These are phyloP conservation scores for Trichoderma lentiforme DNA, from an alignment of 2,329 filamentous ascomycete species.

Conservation along the genomic window DNA sequence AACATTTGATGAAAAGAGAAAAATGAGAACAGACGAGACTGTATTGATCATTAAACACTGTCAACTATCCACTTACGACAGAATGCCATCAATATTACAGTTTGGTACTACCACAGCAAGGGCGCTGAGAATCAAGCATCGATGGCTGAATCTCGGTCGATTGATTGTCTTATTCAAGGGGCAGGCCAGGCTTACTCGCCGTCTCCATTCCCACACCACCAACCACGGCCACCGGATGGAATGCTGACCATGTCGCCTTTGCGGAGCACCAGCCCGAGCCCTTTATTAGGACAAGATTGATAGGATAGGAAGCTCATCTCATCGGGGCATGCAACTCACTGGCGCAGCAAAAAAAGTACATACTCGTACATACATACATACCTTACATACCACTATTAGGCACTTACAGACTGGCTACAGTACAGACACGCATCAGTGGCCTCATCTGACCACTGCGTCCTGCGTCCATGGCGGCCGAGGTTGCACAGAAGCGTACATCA, in stretches of 20 bases:
- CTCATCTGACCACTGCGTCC: constrained; percentile 15
- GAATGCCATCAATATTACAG: not conserved
- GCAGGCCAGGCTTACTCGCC: not conserved
- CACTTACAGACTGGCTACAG: not conserved
- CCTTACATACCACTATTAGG: too few species aligned
- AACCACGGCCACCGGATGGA: not conserved
- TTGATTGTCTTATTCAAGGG: constrained; percentile 8
- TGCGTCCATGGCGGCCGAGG: not conserved
- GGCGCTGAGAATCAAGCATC: not conserved
- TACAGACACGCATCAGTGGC: constrained; percentile 7
- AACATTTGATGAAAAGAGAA: not conserved
- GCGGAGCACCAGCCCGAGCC: not conserved
- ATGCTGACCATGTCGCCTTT: constrained; percentile 1
- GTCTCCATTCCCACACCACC: not conserved
- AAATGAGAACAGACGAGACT: not conserved
- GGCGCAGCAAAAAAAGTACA: not conserved
- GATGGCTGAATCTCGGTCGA: constrained; percentile 10
- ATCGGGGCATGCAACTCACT: not conserved
- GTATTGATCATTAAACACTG: not conserved
- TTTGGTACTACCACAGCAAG: not conserved
- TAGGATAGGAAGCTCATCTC: not conserved
- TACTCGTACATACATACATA: not conserved
- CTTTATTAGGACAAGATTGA: not conserved
- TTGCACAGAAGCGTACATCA: not conserved
- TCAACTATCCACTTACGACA: not conserved